phyloP scores from a whole-genome alignment of 495 filamentous ascomycete species.

The Aspergillus funiculosus region DNA sequence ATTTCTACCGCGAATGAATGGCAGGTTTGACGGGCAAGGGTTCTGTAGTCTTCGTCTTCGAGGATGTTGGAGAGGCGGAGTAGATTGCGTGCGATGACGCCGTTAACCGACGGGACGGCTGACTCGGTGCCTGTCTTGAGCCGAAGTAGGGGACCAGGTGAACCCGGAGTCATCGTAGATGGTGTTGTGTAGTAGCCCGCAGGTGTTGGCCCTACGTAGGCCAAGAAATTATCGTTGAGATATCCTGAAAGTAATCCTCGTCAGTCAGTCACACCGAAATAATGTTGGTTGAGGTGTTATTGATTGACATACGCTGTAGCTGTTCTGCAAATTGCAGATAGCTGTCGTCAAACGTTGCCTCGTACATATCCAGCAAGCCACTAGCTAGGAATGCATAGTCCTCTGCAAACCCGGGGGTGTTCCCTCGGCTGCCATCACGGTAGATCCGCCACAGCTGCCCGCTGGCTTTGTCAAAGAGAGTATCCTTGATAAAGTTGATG shows the following conservation, averaged over 20 bases:
- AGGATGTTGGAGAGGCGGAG: slow-evolving; percentile 70
- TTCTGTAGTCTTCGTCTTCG: slow-evolving; percentile 56
- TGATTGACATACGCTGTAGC: slow-evolving; percentile 58
- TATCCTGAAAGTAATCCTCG: slow-evolving; percentile 42
- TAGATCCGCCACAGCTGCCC: slow-evolving; percentile 70
- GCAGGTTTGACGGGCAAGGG: slow-evolving; percentile 65
- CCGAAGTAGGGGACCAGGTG: slow-evolving; percentile 72
- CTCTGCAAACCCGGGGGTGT: slow-evolving; percentile 78
- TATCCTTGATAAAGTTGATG: slow-evolving; percentile 66
- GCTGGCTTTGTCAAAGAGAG: slow-evolving; percentile 63
- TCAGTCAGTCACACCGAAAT: slow-evolving; percentile 14
- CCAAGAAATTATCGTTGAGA: slow-evolving; percentile 66
- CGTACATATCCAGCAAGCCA: slow-evolving; percentile 81
- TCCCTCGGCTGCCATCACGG: slow-evolving; percentile 59
- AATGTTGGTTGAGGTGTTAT: no score
- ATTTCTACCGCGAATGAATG: slow-evolving; percentile 85
- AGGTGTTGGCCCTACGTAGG: slow-evolving; percentile 36
- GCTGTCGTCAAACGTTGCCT: slow-evolving; percentile 73
- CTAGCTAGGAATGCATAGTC: slow-evolving; percentile 90
- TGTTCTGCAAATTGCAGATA: slow-evolving; percentile 80
- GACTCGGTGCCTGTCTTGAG: slow-evolving; percentile 93
- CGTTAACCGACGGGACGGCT: slow-evolving; percentile 83
- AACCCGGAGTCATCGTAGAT: slow-evolving; percentile 54
- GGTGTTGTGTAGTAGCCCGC: slow-evolving; percentile 88
- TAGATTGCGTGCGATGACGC: slow-evolving; percentile 74